A percentile compares a stretch with the other conserved stretches of the same genome.
phyloP scores from a whole-genome alignment of 139 green algal genomes.

The Limnomonas spitsbergensis region DNA sequence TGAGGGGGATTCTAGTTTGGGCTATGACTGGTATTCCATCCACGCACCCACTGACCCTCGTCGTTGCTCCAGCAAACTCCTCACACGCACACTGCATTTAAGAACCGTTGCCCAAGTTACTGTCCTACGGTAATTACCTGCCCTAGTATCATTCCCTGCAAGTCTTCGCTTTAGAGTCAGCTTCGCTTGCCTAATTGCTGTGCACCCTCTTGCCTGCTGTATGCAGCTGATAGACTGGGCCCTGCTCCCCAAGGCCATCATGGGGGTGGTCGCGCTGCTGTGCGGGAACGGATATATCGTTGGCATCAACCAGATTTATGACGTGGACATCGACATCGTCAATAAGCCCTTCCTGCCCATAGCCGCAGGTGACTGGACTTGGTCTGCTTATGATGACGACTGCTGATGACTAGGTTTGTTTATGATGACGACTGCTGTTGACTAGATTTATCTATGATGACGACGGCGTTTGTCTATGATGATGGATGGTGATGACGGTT shows the following conservation, averaged over 20 bases:
- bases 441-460: background rate
- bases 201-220: conserved; percentile 73
- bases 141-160: background rate
- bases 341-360: conserved; percentile 99
- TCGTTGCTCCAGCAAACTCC: too few relatives aligned
- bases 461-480: background rate
- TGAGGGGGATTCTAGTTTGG: too few relatives aligned
- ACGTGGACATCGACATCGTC: conserved; percentile 91
- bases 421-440: background rate
- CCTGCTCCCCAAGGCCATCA: conserved; percentile 78
- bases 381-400: background rate
- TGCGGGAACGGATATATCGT: conserved; percentile 99
- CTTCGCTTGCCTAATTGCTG: conserved; percentile 40
- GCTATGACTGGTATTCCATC: too few relatives aligned
- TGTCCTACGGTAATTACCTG: background rate
- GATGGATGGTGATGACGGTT: background rate
- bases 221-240: conserved; percentile 85
- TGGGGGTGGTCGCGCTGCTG: conserved; percentile 86
- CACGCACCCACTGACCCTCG: too few relatives aligned
- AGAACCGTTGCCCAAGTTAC: background rate
- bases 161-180: background rate
- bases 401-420: background rate
- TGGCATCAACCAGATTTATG: conserved; percentile 98
- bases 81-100: too few relatives aligned
- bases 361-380: conserved; percentile 67